Base-by-base conservation (phyloP, 2,329 filamentous ascomycete genomes). In the Penicillium sp. region DNA sequence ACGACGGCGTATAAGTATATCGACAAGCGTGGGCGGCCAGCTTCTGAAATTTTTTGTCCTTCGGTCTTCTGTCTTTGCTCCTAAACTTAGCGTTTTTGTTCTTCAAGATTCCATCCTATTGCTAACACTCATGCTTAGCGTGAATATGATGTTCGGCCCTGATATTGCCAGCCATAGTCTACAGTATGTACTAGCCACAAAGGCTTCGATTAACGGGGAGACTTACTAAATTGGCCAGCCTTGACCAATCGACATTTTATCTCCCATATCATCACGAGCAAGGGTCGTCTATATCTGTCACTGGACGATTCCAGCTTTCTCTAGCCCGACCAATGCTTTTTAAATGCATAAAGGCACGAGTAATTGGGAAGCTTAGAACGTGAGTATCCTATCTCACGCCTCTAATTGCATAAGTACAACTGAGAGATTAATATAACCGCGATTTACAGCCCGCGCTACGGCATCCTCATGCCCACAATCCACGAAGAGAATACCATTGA, bases 171-270 rank as follows among this genome's bases (percentile, higher is more conserved):
- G 41, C 53, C 46, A n/a, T 29, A 17, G 19, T 35, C 26, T 55
- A 5, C 41, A 35, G 53, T 55, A 47, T 17, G 53, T 17, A n/a
- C 1, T 21, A 13, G 5, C 9, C 21, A 26, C 46, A 11, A 15
- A 48, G 19, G 23, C 11, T 48, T 19, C 17, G 17, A 38, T 38
- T 13, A 11, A 9, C 9, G 8, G 4, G 4, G 15, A 13, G n/a
- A 4, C 51, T 55, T 13, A 47, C 41, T 4, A 26, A 26, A 6
- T 26, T 26, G 26, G 26, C 19, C 30, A 69, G 68, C 5, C 59
- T 70, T 3, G 63, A 67, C 31, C 44, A 62, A 49, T 38, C 67
- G 56, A 61, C 69, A 45, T 69, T 68, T 19, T 45, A 67, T 5
- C 62, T 60, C 13, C 38, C 58, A 17, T 13, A 48, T 31, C 26